These are phyloP conservation scores for apple (Malus domestica) DNA, from an alignment of 306 rosid species.

Conservation along the genomic window ASM211411v1 NC_041789.1:15243001-15243500, in stretches of 20 bases:
- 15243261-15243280: too few species aligned
- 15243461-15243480: not conserved
- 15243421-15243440: not conserved
- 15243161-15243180: conserved; percentile 42
- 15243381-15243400: not conserved
- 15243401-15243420: not conserved
- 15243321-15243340: not conserved
- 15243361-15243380: too few species aligned
- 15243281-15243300: not conserved
- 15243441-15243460: not conserved
- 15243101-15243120: conserved; percentile 63
- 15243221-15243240: conserved; percentile 45
- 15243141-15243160: conserved; percentile 71
- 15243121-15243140: conserved; percentile 50
- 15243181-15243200: conserved; percentile 40
- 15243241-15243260: conserved; percentile 16
- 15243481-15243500: not conserved
- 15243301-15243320: not conserved
- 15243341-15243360: not conserved
- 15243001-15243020: conserved; percentile 34
- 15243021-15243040: not conserved
- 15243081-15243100: not conserved
- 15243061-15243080: too few species aligned
- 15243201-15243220: conserved; percentile 55
- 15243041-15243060: too few species aligned